Evolutionary conservation across 1,284 basidiomycete genomes (phyloP).

Genomic region (Irpex lacteus): DNA sequence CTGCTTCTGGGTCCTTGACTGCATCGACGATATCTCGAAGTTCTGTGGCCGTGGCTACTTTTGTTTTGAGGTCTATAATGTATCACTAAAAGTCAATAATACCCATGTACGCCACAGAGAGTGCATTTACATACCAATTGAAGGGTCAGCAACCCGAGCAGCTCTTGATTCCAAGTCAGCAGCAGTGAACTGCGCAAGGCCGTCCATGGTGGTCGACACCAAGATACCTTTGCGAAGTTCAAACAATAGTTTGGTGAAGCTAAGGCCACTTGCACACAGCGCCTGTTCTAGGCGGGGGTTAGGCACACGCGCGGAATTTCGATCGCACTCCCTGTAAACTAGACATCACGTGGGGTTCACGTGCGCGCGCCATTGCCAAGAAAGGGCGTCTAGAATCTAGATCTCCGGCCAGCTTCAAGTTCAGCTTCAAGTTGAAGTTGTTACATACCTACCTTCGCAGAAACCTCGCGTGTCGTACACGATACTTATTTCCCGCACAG

Average conservation of each 20-base stretch:
- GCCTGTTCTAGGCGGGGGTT: neutral
- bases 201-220: slow-evolving; percentile 2
- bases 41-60: slow-evolving; percentile 72
- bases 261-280: neutral
- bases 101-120: neutral
- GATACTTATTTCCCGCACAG: no score
- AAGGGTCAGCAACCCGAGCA: slow-evolving; percentile 70
- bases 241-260: neutral
- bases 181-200: slow-evolving; percentile 36
- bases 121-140: slow-evolving; percentile 46
- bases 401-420: no score
- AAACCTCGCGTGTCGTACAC: no score
- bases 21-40: slow-evolving; percentile 87
- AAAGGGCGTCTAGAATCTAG: no score
- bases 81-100: neutral
- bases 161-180: slow-evolving; percentile 69
- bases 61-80: slow-evolving; percentile 62
- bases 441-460: no score
- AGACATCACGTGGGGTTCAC: slow-evolving; percentile 12
- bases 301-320: neutral
- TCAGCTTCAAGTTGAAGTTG: no score
- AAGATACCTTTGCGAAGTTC: neutral
- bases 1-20: slow-evolving; percentile 78
- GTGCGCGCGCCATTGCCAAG: slow-evolving; percentile 1
- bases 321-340: neutral